Evolutionary conservation across 179 eudicot species (phyloP).

Genomic region (Beta macrorhiza): DNA sequence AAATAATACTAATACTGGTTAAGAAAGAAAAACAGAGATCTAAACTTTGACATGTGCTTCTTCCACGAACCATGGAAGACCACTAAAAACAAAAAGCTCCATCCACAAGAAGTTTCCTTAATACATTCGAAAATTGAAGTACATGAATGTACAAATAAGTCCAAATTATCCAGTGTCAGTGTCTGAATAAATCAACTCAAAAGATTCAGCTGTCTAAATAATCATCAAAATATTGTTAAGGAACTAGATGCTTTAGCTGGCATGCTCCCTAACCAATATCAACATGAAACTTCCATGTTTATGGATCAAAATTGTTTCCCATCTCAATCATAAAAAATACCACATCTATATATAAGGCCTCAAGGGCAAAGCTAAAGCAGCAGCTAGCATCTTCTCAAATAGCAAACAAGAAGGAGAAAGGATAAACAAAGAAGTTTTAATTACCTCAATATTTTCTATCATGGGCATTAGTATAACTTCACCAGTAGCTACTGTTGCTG

Average conservation of each 20-base stretch:
- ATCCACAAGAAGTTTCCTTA: not conserved
- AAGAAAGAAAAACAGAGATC: constrained; percentile 5
- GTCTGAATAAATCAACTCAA: not conserved
- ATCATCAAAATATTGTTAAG: not conserved
- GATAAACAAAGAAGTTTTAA: not conserved
- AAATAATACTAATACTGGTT: not conserved
- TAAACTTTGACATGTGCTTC: not conserved
- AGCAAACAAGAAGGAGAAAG: not conserved
- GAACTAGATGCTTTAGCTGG: not conserved
- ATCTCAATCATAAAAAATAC: not conserved
- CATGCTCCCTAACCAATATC: constrained; percentile 21
- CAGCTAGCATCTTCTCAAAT: not conserved
- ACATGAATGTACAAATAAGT: not conserved
- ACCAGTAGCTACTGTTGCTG: not conserved
- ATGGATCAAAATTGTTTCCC: not conserved
- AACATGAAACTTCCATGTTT: not conserved
- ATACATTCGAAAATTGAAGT: not conserved
- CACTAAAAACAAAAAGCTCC: not conserved
- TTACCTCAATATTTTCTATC: constrained; percentile 3
- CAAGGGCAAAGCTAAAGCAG: not conserved
- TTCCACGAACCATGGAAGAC: not conserved
- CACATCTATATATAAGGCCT: not conserved
- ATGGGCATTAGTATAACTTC: constrained; percentile 7
- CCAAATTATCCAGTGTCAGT: not conserved
- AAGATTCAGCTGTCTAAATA: not conserved